Conservation (phyloP, 805 yeast genomes). For the Cyberlindnera maritima region DNA sequence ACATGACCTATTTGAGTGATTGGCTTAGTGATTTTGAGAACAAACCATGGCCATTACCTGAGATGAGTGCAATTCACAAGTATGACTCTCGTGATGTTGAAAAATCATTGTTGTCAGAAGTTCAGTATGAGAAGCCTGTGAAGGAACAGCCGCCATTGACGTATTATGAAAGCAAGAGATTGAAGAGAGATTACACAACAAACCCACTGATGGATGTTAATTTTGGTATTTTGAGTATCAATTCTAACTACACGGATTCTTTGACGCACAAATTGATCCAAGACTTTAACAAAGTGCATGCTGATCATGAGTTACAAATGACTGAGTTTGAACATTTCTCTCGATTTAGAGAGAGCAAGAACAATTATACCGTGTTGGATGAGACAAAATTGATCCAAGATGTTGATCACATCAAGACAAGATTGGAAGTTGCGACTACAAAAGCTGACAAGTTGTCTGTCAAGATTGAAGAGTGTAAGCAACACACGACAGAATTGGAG, state of each 20-base stretch:
- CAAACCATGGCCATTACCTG: conserved; percentile 76
- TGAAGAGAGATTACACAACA: conserved; percentile 63
- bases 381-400: conserved; percentile 45
- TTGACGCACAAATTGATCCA: conserved; percentile 64
- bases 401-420: conserved; percentile 36
- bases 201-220: conserved; percentile 62
- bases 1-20: conserved; percentile 55
- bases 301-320: conserved; percentile 40
- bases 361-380: conserved; percentile 42
- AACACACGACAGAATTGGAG: conserved; percentile 28
- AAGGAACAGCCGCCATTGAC: conserved; percentile 39
- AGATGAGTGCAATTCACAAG: conserved; percentile 57
- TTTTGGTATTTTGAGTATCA: conserved; percentile 49
- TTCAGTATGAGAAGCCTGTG: conserved; percentile 46
- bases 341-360: conserved; percentile 40
- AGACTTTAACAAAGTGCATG: conserved; percentile 48
- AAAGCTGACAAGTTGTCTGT: conserved; percentile 30
- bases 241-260: conserved; percentile 37
- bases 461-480: conserved; percentile 26
- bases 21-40: conserved; percentile 51
- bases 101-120: conserved; percentile 70
- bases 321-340: conserved; percentile 46
- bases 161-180: conserved; percentile 58
- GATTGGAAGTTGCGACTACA: conserved; percentile 31
- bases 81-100: conserved; percentile 78